These are phyloP conservation scores for Nepenthes gracilis DNA, from an alignment of 148 eudicot species.

Conservation along the genomic window DNA sequence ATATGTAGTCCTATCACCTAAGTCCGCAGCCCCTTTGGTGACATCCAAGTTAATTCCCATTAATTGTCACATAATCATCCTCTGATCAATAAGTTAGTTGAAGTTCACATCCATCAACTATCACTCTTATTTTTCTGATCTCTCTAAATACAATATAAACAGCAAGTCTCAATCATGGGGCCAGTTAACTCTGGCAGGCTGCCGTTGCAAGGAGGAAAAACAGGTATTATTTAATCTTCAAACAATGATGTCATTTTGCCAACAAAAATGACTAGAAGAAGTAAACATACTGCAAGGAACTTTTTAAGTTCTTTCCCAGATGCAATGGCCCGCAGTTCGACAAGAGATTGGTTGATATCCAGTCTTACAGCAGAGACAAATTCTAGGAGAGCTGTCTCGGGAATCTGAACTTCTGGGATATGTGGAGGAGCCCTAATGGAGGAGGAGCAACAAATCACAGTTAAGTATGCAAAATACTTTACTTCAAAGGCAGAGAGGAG, in stretches of 20 bases:
- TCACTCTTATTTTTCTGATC: too few relatives aligned
- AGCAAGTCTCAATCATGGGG: too few relatives aligned
- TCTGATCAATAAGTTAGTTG: too few relatives aligned
- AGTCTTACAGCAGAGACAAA: conserved; percentile 55
- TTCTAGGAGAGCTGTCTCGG: conserved; percentile 61
- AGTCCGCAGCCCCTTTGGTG: too few relatives aligned
- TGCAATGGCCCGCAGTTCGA: conserved; percentile 61
- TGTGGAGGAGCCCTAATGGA: conserved; percentile 65
- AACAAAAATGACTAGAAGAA: background rate
- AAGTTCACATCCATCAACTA: too few relatives aligned
- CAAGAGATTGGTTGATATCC: conserved; percentile 64
- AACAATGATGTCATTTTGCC: background rate
- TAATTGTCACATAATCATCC: too few relatives aligned
- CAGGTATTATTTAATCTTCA: background rate
- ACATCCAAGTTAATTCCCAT: too few relatives aligned
- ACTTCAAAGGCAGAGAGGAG: background rate
- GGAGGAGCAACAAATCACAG: background rate
- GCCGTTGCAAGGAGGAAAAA: too few relatives aligned
- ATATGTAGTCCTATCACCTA: too few relatives aligned
- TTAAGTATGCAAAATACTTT: background rate
- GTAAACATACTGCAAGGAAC: conserved; percentile 59
- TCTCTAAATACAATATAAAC: too few relatives aligned
- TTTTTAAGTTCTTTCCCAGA: conserved; percentile 82
- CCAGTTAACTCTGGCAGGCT: too few relatives aligned
- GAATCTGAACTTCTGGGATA: conserved; percentile 59